These are phyloP conservation scores for Strigomonas culicis DNA, from an alignment of 208 protist genomes.

Conservation along the genomic window DNA sequence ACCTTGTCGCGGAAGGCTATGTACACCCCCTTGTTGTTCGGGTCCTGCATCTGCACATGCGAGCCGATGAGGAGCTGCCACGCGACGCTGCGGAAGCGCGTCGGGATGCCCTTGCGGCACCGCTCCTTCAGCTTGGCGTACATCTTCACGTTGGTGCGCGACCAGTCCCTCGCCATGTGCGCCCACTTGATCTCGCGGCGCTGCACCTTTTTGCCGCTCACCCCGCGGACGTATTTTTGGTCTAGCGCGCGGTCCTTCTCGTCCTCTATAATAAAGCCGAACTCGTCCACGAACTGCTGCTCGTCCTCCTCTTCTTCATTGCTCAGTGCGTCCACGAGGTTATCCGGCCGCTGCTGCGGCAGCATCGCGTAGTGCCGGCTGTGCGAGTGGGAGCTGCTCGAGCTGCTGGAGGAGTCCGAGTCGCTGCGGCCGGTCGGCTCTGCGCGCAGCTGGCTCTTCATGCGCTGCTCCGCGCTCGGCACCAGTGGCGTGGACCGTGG, in stretches of 20 bases:
- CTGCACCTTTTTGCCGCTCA: slow-evolving; percentile 61
- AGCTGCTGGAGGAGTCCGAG: slow-evolving; percentile 34
- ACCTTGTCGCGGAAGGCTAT: slow-evolving; percentile 60
- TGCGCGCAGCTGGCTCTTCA: slow-evolving; percentile 36
- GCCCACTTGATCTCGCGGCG: slow-evolving; percentile 89
- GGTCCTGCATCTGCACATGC: slow-evolving; percentile 58
- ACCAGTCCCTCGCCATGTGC: slow-evolving; percentile 87
- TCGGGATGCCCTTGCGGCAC: slow-evolving; percentile 88
- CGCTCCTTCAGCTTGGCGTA: slow-evolving; percentile 83
- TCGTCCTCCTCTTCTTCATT: slow-evolving; percentile 49
- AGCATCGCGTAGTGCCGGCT: not conserved
- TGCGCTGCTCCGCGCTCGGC: slow-evolving; percentile 12
- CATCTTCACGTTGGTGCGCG: slow-evolving; percentile 59
- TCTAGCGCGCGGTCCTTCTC: slow-evolving; percentile 55
- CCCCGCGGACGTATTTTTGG: slow-evolving; percentile 54
- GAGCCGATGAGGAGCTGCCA: slow-evolving; percentile 88
- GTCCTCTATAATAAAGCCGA: slow-evolving; percentile 87
- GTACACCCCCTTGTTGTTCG: slow-evolving; percentile 76
- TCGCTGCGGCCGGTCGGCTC: slow-evolving; percentile 50
- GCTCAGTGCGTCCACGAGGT: slow-evolving; percentile 17
- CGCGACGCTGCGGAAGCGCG: slow-evolving; percentile 65
- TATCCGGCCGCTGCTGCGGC: not conserved
- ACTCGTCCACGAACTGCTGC: slow-evolving; percentile 84
- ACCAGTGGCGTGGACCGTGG: slow-evolving; percentile 13
- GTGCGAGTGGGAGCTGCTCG: not conserved